Evolutionary conservation across 140 eudicot species (phyloP).

Genomic region (Bidens hawaiensis): DNA sequence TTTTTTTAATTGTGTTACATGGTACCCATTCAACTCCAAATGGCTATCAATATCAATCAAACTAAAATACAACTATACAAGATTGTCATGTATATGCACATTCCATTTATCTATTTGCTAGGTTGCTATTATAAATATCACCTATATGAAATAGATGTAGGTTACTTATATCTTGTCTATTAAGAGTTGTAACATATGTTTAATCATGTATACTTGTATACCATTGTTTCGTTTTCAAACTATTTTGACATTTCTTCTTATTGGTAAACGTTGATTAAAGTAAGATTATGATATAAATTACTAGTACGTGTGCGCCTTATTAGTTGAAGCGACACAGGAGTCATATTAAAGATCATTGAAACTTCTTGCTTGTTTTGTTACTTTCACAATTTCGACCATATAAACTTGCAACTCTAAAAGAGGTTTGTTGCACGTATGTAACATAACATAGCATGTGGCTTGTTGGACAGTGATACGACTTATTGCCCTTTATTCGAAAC

Average conservation of each 20-base stretch:
- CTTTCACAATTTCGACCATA: too few species aligned
- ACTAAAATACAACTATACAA: neutral
- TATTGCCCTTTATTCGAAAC: too few species aligned
- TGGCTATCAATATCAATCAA: neutral
- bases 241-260: neutral
- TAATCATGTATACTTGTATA: neutral
- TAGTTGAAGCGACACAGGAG: too few species aligned
- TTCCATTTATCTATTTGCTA: neutral
- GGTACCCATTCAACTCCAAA: conserved; percentile 5
- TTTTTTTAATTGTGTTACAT: neutral
- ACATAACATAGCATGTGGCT: too few species aligned
- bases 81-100: neutral
- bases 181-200: neutral
- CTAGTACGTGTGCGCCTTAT: too few species aligned
- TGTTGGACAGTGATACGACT: too few species aligned
- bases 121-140: neutral
- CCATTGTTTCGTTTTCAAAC: neutral
- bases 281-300: too few species aligned
- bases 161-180: neutral
- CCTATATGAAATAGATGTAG: neutral
- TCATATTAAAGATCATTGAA: too few species aligned
- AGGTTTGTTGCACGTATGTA: too few species aligned
- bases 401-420: too few species aligned
- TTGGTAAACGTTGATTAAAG: neutral
- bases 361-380: too few species aligned